phyloP scores from a whole-genome alignment of 768 basidiomycete species.

The Crassisporium funariophilum region DNA sequence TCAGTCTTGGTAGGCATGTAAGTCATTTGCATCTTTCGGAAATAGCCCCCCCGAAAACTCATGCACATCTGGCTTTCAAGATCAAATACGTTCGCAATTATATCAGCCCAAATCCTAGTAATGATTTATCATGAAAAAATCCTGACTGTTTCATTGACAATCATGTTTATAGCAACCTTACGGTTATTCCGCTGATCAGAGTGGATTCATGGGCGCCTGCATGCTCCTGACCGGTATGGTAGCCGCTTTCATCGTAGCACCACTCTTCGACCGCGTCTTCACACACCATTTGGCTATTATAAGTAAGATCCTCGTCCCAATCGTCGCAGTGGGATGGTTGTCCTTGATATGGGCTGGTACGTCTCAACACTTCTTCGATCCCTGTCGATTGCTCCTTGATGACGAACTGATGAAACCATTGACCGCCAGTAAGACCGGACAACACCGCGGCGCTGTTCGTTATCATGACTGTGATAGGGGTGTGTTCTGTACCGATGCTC shows the following conservation, averaged over 20 bases:
- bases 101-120: slow-evolving; percentile 72
- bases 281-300: slow-evolving; percentile 69
- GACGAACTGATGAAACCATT: too few species aligned
- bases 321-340: slow-evolving; percentile 66
- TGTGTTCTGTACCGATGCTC: slow-evolving; percentile 66
- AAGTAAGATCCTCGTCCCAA: slow-evolving; percentile 59
- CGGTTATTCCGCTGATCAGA: slow-evolving; percentile 67
- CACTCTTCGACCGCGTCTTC: slow-evolving; percentile 81
- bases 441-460: slow-evolving; percentile 63
- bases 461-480: slow-evolving; percentile 70
- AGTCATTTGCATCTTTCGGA: slow-evolving; percentile 25
- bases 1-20: slow-evolving; percentile 66
- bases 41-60: neutral
- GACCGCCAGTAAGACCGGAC: slow-evolving; percentile 58
- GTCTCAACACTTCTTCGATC: slow-evolving; percentile 17
- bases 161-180: slow-evolving; percentile 54
- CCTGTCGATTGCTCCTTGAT: neutral
- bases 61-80: slow-evolving; percentile 31
- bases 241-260: slow-evolving; percentile 66
- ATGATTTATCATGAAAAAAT: slow-evolving; percentile 15
- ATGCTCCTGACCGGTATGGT: slow-evolving; percentile 73
- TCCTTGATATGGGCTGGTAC: slow-evolving; percentile 80
- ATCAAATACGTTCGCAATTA: slow-evolving; percentile 61
- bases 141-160: neutral
- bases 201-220: slow-evolving; percentile 70